Conservation (phyloP, 352 stramenopile genomes). For the Globisporangium sylvaticum region DNA sequence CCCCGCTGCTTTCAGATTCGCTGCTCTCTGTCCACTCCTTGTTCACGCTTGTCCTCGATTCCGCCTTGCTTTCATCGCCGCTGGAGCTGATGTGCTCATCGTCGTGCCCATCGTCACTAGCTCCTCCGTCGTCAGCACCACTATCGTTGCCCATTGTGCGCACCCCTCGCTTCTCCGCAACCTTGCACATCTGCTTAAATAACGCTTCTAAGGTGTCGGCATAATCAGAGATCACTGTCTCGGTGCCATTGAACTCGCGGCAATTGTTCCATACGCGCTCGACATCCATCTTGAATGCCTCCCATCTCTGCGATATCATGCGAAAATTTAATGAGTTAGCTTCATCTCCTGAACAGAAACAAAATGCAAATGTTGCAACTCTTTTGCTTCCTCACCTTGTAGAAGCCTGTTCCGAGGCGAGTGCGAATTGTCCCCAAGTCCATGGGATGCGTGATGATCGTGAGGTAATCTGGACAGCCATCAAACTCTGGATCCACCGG, state of each 20-base stretch:
- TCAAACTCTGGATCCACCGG: conserved; percentile 80
- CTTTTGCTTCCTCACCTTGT: conserved; percentile 40
- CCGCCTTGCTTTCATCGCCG: conserved; percentile 34
- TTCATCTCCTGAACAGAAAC: not conserved
- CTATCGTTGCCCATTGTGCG: conserved; percentile 32
- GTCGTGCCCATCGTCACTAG: conserved; percentile 19
- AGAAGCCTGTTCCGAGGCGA: conserved; percentile 52
- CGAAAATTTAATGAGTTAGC: conserved; percentile 6
- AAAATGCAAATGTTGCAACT: not conserved
- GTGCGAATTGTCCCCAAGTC: conserved; percentile 81
- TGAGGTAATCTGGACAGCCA: conserved; percentile 82
- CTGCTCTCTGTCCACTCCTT: conserved; percentile 65
- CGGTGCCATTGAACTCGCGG: conserved; percentile 67
- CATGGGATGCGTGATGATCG: conserved; percentile 79
- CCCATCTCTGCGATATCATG: conserved; percentile 48
- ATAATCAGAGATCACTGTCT: conserved; percentile 79
- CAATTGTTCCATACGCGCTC: conserved; percentile 85
- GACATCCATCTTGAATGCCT: conserved; percentile 76
- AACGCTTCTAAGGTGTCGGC: conserved; percentile 61
- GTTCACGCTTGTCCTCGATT: conserved; percentile 46
- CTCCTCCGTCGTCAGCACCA: conserved; percentile 11
- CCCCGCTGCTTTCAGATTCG: conserved; percentile 57
- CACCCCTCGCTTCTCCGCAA: conserved; percentile 57
- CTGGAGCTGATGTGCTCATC: conserved; percentile 30
- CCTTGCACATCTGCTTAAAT: conserved; percentile 53